A percentile compares a stretch with the other conserved stretches of the same genome.
These are phyloP conservation scores for Rhizopogon vulgaris DNA, from an alignment of 768 basidiomycete species.

Conservation along the genomic window DNA sequence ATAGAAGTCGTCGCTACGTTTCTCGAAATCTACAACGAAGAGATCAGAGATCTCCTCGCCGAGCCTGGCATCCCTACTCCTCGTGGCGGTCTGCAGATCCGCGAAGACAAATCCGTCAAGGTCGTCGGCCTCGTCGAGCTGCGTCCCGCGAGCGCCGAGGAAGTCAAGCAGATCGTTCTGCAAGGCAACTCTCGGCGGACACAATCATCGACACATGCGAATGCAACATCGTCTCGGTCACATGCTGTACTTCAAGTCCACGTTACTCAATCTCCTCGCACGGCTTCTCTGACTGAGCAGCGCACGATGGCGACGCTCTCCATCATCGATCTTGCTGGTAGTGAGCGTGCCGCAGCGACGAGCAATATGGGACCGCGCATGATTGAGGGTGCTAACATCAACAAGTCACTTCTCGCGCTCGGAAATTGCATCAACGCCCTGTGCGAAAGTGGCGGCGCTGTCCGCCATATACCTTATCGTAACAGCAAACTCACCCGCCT, in stretches of 20 bases:
- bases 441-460: conserved; percentile 85
- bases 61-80: conserved; percentile 58
- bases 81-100: conserved; percentile 84
- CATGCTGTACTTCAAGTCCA: conserved; percentile 98
- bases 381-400: conserved; percentile 99
- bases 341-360: conserved; percentile 94
- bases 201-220: conserved; percentile 93
- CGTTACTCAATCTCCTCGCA: conserved; percentile 80
- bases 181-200: conserved; percentile 84
- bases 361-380: conserved; percentile 97
- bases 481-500: conserved; percentile 98
- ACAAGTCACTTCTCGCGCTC: conserved; percentile 94
- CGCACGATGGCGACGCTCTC: conserved; percentile 86
- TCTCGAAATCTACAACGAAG: conserved; percentile 98
- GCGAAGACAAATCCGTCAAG: conserved; percentile 92
- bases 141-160: conserved; percentile 75
- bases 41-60: conserved; percentile 89
- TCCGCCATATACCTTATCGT: conserved; percentile 91
- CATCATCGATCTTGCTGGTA: conserved; percentile 97
- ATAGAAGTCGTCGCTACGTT: conserved; percentile 90
- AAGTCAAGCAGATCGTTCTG: conserved; percentile 91
- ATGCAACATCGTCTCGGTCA: conserved; percentile 93
- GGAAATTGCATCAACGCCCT: conserved; percentile 99
- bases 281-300: conserved; percentile 77
- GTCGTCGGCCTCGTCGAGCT: conserved; percentile 83